Base-by-base conservation (phyloP, 2,329 filamentous ascomycete species). In the Paraphoma chrysanthemicola region DNA sequence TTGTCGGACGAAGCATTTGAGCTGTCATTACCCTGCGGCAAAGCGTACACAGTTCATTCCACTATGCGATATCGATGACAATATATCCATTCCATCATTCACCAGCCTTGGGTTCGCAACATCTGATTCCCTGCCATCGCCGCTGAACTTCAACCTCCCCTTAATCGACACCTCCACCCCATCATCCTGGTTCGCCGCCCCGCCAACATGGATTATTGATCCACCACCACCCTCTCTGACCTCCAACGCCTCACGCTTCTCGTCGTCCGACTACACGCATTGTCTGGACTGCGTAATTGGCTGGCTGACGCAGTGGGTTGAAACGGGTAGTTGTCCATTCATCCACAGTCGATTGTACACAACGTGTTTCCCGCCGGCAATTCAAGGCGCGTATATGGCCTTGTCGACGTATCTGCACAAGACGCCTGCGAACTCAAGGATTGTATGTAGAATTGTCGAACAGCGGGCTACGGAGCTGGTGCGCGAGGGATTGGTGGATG, bases 301-400 rank as follows among this genome's bases (percentile, higher is more conserved):
- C 6, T 54, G 51, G 51, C 38, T 54, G n/a, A 23, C 11, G 5
- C 16, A 49, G 18, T 54, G 51, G 51, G 38, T 45, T 11, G 33
- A 48, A 2, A 28, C 44, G 11, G 51, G 45, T 6, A 36, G 38
- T 16, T 43, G 38, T 41, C 39, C 45, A 11, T 49, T 54, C 39
- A 49, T 54, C 11, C 47, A 55, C 44, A 17, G 14, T 3, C 42
- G 45, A 17, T 17, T 51, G 6, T 45, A 51, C 38, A 33, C n/a
- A 6, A 28, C 14, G 4, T 44, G 44, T 7, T 45, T 48, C 33
- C 48, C 53, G 1, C 10, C 18, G 16, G 45, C 31, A 4, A 43
- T 54, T 10, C 45, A 54, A 49, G 16, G 44, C 29, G 51, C 51
- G n/a, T 49, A 54, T 31, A 42, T 49, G 17, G 18, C 45, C 2